These are phyloP conservation scores for Hygrophorus pudorinus DNA, from an alignment of 768 basidiomycete genomes.

Conservation along the genomic window DNA sequence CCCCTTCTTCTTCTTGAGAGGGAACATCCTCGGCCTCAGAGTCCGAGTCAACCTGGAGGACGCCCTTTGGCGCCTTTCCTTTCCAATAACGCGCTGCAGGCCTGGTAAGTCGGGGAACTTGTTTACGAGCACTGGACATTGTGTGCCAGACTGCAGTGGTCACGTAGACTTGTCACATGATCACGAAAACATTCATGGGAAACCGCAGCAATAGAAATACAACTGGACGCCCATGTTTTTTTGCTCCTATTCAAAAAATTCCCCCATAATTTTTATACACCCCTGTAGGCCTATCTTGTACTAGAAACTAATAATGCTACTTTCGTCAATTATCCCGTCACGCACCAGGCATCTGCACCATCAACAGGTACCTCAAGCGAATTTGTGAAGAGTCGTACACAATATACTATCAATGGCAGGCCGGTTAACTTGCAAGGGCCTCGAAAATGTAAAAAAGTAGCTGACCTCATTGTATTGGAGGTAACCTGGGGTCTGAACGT, in stretches of 20 bases:
- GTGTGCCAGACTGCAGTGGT: no score
- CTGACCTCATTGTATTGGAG: conserved; percentile 51
- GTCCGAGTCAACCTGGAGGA: conserved; percentile 47
- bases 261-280: no score
- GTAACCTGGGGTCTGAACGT: conserved; percentile 21
- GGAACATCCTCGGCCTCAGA: conserved; percentile 50
- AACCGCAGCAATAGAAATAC: no score
- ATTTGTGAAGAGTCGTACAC: conserved; percentile 52
- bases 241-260: no score
- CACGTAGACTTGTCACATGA: no score
- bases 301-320: no score
- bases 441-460: background rate
- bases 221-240: no score
- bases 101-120: conserved; percentile 65
- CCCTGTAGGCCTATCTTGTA: no score
- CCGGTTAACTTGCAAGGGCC: background rate
- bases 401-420: conserved; percentile 36
- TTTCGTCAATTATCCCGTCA: no score
- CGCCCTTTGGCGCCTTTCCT: conserved; percentile 80
- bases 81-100: conserved; percentile 86
- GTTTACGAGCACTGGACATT: conserved; percentile 36
- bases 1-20: conserved; percentile 36
- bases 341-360: conserved; percentile 52
- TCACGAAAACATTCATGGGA: no score
- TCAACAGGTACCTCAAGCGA: conserved; percentile 44